These are phyloP conservation scores for Acrocalymma vagum DNA, from an alignment of 2,329 filamentous ascomycete species.

Conservation along the genomic window DNA sequence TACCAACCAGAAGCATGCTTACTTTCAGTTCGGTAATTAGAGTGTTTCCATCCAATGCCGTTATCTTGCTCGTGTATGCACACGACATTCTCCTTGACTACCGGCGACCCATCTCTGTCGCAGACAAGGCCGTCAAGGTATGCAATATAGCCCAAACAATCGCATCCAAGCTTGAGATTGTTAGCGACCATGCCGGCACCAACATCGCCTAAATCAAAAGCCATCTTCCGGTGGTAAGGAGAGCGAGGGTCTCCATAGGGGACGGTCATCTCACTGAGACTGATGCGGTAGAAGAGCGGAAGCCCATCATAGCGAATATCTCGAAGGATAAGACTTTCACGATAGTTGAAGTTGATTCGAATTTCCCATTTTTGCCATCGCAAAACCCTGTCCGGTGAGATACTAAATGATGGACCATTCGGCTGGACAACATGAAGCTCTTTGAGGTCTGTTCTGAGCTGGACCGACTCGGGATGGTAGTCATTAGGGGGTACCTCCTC, in stretches of 20 bases:
- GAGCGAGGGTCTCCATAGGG: slow-evolving; percentile 68
- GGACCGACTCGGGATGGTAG: slow-evolving; percentile 69
- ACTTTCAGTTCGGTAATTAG: slow-evolving; percentile 72
- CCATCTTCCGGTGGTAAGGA: slow-evolving; percentile 73
- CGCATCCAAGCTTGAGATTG: slow-evolving; percentile 72
- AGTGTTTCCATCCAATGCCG: slow-evolving; percentile 74
- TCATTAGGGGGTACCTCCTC: slow-evolving; percentile 66
- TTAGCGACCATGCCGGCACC: slow-evolving; percentile 71
- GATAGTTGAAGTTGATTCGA: slow-evolving; percentile 70
- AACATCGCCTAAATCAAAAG: slow-evolving; percentile 73
- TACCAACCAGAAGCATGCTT: too few species aligned
- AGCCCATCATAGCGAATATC: slow-evolving; percentile 68
- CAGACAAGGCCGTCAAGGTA: slow-evolving; percentile 67
- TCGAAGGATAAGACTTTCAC: slow-evolving; percentile 73
- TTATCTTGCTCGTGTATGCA: slow-evolving; percentile 75
- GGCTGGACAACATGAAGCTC: slow-evolving; percentile 69
- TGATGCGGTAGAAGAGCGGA: slow-evolving; percentile 70
- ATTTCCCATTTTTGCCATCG: slow-evolving; percentile 76
- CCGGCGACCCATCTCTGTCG: slow-evolving; percentile 64
- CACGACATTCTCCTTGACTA: slow-evolving; percentile 69
- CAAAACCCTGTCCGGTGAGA: slow-evolving; percentile 58
- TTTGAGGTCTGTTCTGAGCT: slow-evolving; percentile 66
- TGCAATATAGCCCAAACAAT: slow-evolving; percentile 73
- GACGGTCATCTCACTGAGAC: slow-evolving; percentile 71
- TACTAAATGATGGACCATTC: slow-evolving; percentile 67